Evolutionary conservation across 2,329 filamentous ascomycete species (phyloP), one percentile per base, ranked within the genome.

Genomic region (Verticillium dahliae): DNA sequence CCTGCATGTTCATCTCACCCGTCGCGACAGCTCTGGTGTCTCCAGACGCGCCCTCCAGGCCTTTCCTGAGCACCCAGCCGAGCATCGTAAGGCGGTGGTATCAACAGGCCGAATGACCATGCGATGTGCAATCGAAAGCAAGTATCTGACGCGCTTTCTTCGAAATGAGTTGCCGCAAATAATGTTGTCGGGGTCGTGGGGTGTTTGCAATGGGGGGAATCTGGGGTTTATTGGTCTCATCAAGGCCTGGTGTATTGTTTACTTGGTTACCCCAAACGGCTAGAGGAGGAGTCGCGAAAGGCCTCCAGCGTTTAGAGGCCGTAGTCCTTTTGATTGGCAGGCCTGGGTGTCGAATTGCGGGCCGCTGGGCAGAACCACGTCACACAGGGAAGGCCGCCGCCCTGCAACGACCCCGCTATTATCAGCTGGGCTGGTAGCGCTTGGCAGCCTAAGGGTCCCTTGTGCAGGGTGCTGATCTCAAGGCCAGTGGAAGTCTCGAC

Each of bases 61-160:
- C 74, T 69, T 75, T 78, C 69, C 79, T 82, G 67, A 86, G 72
- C 74, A 85, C 83, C 84, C 84, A 87, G 65, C 83, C 83, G 63
- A 87, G 77, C 84, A 87, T 86, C 38, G 57, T 65, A 41, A 34
- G 15, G 18, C 18, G 22, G 45, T 18, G 18, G 18, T 27, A 52
- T 11, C 11, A 13, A 52, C 11, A 22, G 45, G 18, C 22, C 45
- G 22, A 18, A 52, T 27, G 45, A 27, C 45, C 45, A 52, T 52
- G 45, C n/a, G 45, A 31, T 11, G 7, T 22, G 4, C 4, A 10
- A 52, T 7, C n/a, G 45, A 52, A 18, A 52, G 7, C n/a, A 52
- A 52, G 18, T 45, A 18, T 18, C 57, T 39, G 57, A 58, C 54
- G 56, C 56, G 62, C 45, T 38, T 60, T 22, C 18, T 39, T 62